Conservation (phyloP, 1,284 basidiomycete genomes). For the Trichosporon ovoides region DNA sequence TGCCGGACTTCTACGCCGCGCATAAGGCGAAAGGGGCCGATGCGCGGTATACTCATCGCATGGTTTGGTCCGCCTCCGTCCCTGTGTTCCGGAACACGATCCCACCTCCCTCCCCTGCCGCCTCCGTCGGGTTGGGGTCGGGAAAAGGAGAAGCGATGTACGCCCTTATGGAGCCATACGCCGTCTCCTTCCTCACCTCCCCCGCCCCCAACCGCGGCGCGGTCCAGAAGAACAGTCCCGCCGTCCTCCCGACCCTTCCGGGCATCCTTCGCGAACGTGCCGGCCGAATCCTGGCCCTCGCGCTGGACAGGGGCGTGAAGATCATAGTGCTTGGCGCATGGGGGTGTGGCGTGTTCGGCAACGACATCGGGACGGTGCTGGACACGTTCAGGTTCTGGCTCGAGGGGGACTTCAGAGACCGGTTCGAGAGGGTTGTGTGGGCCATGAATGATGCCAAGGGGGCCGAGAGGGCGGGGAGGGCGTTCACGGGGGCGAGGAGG, state of each 20-base stretch:
- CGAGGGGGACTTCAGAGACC: slow-evolving; percentile 5
- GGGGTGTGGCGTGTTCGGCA: slow-evolving; percentile 22
- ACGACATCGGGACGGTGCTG: slow-evolving; percentile 10
- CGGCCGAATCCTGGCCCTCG: slow-evolving; percentile 15
- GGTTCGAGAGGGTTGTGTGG: slow-evolving; percentile 13
- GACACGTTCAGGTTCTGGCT: slow-evolving; percentile 9
- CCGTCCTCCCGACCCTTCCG: neutral
- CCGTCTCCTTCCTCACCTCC: slow-evolving; percentile 11
- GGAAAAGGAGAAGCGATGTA: too few relatives aligned
- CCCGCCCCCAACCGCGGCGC: slow-evolving; percentile 16
- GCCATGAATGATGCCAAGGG: slow-evolving; percentile 13
- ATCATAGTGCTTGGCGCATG: slow-evolving; percentile 20
- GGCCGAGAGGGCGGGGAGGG: neutral
- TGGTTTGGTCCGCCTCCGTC: slow-evolving; percentile 16
- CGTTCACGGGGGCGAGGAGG: neutral
- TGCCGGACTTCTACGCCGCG: slow-evolving; percentile 7
- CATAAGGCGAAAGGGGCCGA: slow-evolving; percentile 11
- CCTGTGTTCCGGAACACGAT: slow-evolving; percentile 12
- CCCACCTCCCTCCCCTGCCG: too few relatives aligned
- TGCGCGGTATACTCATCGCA: slow-evolving; percentile 16
- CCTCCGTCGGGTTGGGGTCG: too few relatives aligned
- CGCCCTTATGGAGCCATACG: slow-evolving; percentile 10
- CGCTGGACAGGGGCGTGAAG: neutral
- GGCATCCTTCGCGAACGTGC: slow-evolving; percentile 12
- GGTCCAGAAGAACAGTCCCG: neutral